Evolutionary conservation across 306 rosid species (phyloP).

Genomic region (Casuarina equisetifolia): DNA sequence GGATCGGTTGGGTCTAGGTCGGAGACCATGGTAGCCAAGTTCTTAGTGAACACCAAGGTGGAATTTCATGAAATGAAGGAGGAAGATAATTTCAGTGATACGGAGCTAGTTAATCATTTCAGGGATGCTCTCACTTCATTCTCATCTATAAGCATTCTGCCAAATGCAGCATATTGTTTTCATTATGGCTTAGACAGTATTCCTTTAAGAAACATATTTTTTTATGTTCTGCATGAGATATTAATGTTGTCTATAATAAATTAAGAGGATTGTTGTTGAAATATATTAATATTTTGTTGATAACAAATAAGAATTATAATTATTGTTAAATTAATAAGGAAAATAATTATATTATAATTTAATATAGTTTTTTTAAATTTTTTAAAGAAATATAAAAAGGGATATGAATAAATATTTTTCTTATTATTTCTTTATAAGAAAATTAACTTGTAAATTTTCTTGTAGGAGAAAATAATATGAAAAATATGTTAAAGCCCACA

Average conservation of each 20-base stretch:
- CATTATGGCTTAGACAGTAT: not conserved
- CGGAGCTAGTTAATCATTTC: constrained; percentile 43
- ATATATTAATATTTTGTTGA: too few relatives aligned
- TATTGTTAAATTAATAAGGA: too few relatives aligned
- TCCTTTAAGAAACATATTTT: not conserved
- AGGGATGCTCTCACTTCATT: constrained; percentile 55
- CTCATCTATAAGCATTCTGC: constrained; percentile 35
- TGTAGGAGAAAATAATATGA: too few relatives aligned
- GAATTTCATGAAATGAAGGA: constrained; percentile 40
- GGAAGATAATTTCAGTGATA: constrained; percentile 44
- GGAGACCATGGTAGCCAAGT: constrained; percentile 49
- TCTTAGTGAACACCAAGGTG: constrained; percentile 17
- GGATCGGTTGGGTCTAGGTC: constrained; percentile 21
- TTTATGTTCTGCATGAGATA: not conserved
- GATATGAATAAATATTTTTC: too few relatives aligned
- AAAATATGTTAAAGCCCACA: too few relatives aligned
- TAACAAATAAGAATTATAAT: too few relatives aligned
- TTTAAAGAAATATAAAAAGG: too few relatives aligned
- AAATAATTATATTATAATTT: too few relatives aligned
- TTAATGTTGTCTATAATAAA: not conserved
- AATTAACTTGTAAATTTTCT: too few relatives aligned
- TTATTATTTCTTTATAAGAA: too few relatives aligned
- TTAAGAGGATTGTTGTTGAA: not conserved
- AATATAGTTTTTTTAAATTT: too few relatives aligned
- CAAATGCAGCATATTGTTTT: not conserved